Evolutionary conservation across 371 early-diverging fungal genomes (phyloP), one percentile per base, ranked within the genome.

Genomic region (Mucor circinelloides): DNA sequence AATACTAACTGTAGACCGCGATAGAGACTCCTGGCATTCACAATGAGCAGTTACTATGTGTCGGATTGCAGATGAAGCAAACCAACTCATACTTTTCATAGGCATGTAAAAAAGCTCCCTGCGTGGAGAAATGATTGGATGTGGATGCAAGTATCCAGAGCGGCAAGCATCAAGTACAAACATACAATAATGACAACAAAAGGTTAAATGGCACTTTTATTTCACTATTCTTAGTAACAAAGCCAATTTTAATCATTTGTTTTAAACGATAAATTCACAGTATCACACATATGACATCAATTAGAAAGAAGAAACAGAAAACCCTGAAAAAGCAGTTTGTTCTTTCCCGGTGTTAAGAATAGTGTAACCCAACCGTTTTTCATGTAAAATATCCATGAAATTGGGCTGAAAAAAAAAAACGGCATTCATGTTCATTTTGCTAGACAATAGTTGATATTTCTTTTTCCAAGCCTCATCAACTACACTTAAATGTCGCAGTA

Each of bases 251-350:
- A 31, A 28, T 17, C 28, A 28, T 9, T n/a, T 30, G 27, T 55
- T 13, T 25, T 7, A 25, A 25, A 2, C 12, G 21, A 50, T 25
- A 50, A 25, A 12, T 23, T 12, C 46, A 46, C 31, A 15, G 55
- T 55, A 55, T 0, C n/a, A 55, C 55, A 30, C 55, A 55, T 28
- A 55, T 55, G 55, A 55, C 55, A 55, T 55, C 55, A 55, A 31
- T 55, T 8, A 13, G 28, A 31, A 55, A 54, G 13, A 54, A 54
- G n/a, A 28, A 30, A 23, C 17, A 31, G 31, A 55, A 55, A 55
- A 55, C 55, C 55, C 55, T 31, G 55, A 55, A 55, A 23, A 50
- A 21, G 10, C 13, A 50, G 6, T 50, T 50, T 10, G 9, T 23
- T 21, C 21, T 48, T 50, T 50, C 9, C 21, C 12, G 50, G 50